Evolutionary conservation across 495 filamentous ascomycete species (phyloP), one percentile per base, ranked within the genome.

Genomic region (Penicillium coprophilum): DNA sequence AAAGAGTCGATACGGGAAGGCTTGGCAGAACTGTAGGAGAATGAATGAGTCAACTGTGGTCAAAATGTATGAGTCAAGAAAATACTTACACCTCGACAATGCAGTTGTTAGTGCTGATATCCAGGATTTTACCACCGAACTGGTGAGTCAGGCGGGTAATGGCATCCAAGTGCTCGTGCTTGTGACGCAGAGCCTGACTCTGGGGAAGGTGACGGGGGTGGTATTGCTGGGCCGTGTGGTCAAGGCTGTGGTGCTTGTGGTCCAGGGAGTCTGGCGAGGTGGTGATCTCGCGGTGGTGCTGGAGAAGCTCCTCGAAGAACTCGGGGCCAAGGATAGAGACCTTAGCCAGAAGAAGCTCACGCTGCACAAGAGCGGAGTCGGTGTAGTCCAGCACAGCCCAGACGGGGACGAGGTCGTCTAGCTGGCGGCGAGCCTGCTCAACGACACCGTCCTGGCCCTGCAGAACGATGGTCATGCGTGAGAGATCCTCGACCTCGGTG

Each of bases 341-440:
- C 80, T 98, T 98, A 44, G 94, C 93, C n/a, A 98, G 84, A 20
- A 98, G 80, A 39, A 98, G 77, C 74, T 98, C 94, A 50, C 94
- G 87, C 78, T 98, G 94, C 21, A 98, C 92, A n/a, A 98, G 80
- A 24, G 94, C 90, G 1, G 94, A 85, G 34, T 84, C 80, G 30
- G 92, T 97, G 76, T 98, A 97, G 72, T 98, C 94, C 56, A 98
- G 77, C 15, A 98, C 94, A 30, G 94, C 94, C 94, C 94, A 98
- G 49, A 98, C 94, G 28, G 94, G 94, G 30, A 98, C 94, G 30
- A 98, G 79, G 66, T 98, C 94, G 66, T 97, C 94, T 15, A 98
- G 79, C 78, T 98, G 94, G 52, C 94, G 82, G 39, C 94, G 87
- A 44, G 94, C 94, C 77, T 98, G 94, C 80, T 98, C 94, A 15